A percentile compares a stretch with the other conserved stretches of the same genome.
Conservation (phyloP, 1,139 yeast species). For the Kodamaea fungicola region DNA sequence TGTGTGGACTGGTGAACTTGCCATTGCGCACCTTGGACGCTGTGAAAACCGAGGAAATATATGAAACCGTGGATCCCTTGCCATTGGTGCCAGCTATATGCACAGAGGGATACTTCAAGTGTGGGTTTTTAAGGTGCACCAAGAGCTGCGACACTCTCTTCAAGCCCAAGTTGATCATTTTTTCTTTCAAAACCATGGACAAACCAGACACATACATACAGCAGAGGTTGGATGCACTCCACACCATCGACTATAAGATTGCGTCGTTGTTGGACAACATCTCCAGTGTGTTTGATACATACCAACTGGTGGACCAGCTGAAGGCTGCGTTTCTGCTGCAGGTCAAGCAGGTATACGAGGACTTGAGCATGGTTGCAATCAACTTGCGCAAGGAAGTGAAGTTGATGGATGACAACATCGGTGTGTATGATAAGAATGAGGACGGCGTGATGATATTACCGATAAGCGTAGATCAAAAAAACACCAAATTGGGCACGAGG, state of each 20-base stretch:
- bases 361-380: conserved; percentile 41
- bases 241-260: conserved; percentile 41
- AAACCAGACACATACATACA: conserved; percentile 35
- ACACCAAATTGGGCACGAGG: conserved; percentile 51
- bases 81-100: conserved; percentile 96
- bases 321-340: conserved; percentile 22
- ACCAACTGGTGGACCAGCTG: conserved; percentile 22
- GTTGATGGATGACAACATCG: conserved; percentile 55
- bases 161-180: conserved; percentile 55
- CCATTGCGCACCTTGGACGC: conserved; percentile 56
- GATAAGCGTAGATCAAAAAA: conserved; percentile 58
- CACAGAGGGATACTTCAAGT: conserved; percentile 53
- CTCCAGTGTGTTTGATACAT: conserved; percentile 39
- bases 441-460: conserved; percentile 56
- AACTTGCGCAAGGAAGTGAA: conserved; percentile 55
- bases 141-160: conserved; percentile 56
- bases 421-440: conserved; percentile 40
- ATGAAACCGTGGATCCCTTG: conserved; percentile 86
- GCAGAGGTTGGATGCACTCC: conserved; percentile 42
- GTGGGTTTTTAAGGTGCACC: conserved; percentile 66
- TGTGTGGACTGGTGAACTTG: conserved; percentile 84
- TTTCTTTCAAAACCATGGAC: background rate
- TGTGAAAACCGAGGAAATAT: conserved; percentile 60
- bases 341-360: conserved; percentile 31
- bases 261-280: conserved; percentile 42